These are phyloP conservation scores for Clitocybe nebularis DNA, from an alignment of 1,284 basidiomycete species.

Conservation along the genomic window DNA sequence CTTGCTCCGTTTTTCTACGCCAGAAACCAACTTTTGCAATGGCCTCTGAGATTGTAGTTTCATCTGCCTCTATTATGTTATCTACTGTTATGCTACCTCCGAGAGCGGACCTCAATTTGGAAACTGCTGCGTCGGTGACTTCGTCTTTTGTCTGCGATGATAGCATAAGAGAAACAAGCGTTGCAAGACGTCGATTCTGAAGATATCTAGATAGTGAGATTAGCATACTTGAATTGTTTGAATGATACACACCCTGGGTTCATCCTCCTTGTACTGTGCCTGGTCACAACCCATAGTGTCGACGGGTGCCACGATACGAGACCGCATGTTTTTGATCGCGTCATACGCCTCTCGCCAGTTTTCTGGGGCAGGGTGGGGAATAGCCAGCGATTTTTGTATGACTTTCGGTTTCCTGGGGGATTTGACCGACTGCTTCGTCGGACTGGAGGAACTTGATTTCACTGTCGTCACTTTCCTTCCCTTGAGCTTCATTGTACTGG, in stretches of 20 bases:
- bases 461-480: conserved; percentile 6
- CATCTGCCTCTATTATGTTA: conserved; percentile 65
- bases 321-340: conserved; percentile 76
- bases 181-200: conserved; percentile 78
- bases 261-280: conserved; percentile 57
- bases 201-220: too few relatives aligned
- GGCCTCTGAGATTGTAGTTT: conserved; percentile 60
- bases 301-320: conserved; percentile 74
- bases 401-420: conserved; percentile 30
- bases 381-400: conserved; percentile 53
- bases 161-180: conserved; percentile 91
- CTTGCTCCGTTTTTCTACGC: conserved; percentile 78
- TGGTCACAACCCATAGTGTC: conserved; percentile 88
- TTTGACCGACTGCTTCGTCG: conserved; percentile 17
- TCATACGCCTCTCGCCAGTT: conserved; percentile 76
- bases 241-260: conserved; percentile 65
- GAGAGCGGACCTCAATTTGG: conserved; percentile 69
- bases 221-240: too few relatives aligned
- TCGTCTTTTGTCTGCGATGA: conserved; percentile 95
- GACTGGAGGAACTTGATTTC: conserved; percentile 10
- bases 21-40: conserved; percentile 94
- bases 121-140: conserved; percentile 82
- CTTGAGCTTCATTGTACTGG: background rate
- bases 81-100: conserved; percentile 77
- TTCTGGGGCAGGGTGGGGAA: conserved; percentile 71